Conservation (phyloP, 2,329 filamentous ascomycete genomes). For the Fusarium temperatum region DNA sequence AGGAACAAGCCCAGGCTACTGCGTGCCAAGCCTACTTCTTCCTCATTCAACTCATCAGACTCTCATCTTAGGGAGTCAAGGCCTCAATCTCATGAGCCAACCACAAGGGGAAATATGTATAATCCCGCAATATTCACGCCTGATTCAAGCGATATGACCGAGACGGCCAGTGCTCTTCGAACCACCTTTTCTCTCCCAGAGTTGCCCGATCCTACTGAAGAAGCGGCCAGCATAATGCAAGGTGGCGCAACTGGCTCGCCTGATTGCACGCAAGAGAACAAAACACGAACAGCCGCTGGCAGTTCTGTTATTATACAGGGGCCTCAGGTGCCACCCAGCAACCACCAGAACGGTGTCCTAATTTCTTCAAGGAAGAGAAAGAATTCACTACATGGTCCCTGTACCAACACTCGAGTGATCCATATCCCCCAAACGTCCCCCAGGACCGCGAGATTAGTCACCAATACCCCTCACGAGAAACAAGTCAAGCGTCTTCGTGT, state of each 20-base stretch:
- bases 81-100: slow-evolving; percentile 22
- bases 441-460: neutral
- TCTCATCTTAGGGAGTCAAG: slow-evolving; percentile 27
- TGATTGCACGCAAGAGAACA: neutral
- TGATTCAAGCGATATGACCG: neutral
- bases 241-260: neutral
- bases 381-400: neutral
- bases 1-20: slow-evolving; percentile 52
- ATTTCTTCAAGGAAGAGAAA: slow-evolving; percentile 24
- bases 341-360: neutral
- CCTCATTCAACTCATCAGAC: neutral
- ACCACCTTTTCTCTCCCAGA: neutral
- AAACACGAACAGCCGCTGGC: neutral
- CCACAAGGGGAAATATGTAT: neutral
- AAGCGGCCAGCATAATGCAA: neutral
- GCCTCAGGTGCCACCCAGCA: neutral
- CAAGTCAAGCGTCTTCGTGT: slow-evolving; percentile 43
- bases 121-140: neutral
- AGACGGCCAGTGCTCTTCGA: slow-evolving; percentile 32
- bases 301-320: neutral
- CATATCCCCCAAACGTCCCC: neutral
- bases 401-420: neutral
- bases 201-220: neutral
- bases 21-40: neutral
- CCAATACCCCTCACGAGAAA: slow-evolving; percentile 14